Evolutionary conservation across 2,329 filamentous ascomycete genomes (phyloP).

Genomic region (Mollisiaceae sp.): DNA sequence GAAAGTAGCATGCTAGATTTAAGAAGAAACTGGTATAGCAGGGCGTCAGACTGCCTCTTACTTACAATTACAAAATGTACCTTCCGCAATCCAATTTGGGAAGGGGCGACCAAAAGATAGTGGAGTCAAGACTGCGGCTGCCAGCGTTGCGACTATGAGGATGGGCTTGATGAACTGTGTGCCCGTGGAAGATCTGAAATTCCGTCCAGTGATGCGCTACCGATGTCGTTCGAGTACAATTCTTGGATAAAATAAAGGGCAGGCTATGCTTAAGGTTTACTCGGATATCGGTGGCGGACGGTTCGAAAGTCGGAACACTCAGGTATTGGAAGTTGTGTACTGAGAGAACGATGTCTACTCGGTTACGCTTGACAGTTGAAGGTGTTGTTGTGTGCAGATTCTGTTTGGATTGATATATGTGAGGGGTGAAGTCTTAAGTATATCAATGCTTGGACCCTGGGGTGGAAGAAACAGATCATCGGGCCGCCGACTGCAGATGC

Average conservation of each 20-base stretch:
- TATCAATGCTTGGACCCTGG: slow-evolving; percentile 26
- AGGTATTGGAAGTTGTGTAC: neutral
- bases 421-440: slow-evolving; percentile 28
- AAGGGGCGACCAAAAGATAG: slow-evolving; percentile 18
- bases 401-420: neutral
- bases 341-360: neutral
- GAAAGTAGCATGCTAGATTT: no score
- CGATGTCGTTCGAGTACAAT: neutral
- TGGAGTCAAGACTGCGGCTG: slow-evolving; percentile 30
- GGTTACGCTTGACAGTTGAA: no score
- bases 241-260: slow-evolving; percentile 6
- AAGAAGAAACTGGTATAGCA: no score
- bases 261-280: slow-evolving; percentile 21
- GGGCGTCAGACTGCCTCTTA: neutral
- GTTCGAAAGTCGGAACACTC: no score
- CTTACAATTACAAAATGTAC: slow-evolving; percentile 28
- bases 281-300: slow-evolving; percentile 22
- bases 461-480: slow-evolving; percentile 19
- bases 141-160: slow-evolving; percentile 34
- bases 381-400: neutral
- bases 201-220: no score
- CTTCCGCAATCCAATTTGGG: slow-evolving; percentile 3
- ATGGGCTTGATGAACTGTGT: neutral
- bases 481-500: slow-evolving; percentile 32
- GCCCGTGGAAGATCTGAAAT: slow-evolving; percentile 9